Conservation (phyloP, 169 alveolate species). For the Eimeria maxima region DNA sequence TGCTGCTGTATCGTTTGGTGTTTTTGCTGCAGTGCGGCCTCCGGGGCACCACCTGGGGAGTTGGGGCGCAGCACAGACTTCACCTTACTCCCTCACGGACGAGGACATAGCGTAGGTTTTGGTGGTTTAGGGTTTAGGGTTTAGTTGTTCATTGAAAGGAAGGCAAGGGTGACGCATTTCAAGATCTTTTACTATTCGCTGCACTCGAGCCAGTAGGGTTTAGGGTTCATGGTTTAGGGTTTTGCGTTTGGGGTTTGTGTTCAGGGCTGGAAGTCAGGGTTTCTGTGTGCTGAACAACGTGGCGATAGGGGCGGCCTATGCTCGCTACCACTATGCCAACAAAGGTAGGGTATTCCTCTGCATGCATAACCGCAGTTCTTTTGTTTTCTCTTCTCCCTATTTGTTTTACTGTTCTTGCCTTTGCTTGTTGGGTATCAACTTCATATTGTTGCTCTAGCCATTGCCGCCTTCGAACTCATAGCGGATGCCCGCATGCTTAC, state of each 20-base stretch:
- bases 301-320: constrained; percentile 99
- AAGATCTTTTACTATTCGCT: too few species aligned
- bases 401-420: neutral
- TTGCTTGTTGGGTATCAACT: neutral
- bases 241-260: neutral
- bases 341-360: constrained; percentile 25
- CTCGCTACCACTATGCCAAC: constrained; percentile 86
- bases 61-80: constrained; percentile 95
- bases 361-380: neutral
- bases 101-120: constrained; percentile 77
- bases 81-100: constrained; percentile 69
- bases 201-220: neutral
- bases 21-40: constrained; percentile 96
- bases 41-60: constrained; percentile 99
- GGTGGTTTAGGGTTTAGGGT: neutral
- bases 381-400: too few species aligned
- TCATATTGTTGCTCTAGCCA: neutral
- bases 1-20: neutral
- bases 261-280: constrained; percentile 94
- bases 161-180: neutral
- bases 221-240: constrained; percentile 22
- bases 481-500: neutral
- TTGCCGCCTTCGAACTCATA: neutral
- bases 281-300: constrained; percentile 98
- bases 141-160: neutral